Evolutionary conservation across 331 rosid species (phyloP), one percentile per base, ranked within the genome.

Genomic region (Acacia pycnantha): DNA sequence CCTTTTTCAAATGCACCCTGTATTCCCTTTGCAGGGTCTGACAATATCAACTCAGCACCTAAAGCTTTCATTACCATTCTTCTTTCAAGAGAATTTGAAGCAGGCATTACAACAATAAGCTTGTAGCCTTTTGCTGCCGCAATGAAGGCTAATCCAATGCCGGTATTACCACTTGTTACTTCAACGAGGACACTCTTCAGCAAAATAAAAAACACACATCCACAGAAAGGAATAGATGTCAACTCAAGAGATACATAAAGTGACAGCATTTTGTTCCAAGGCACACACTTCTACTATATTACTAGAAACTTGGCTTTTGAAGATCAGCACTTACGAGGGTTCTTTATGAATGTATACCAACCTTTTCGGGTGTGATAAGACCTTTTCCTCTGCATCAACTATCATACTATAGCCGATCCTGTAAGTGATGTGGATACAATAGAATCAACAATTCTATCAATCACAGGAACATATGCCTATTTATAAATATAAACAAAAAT

Each of bases 391-490:
- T 1, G 94, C 97, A 87, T 90, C 97, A 15, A 83, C 70, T 74
- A 91, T 90, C 97, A 90, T 91, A 43, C 94, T 88, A 77, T 82
- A 87, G 8, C 88, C 97, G 78, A 90, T 90, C 88, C 94, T 91
- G 88, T 76, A 84, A 35, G 56, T 59, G 47, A 77, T 27, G 81
- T 62, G 27, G 18, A 40, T 7, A 64, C 24, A 19, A 40, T 87
- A 72, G 76, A 85, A 10, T 53, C 43, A 56, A 50, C 15, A 0
- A 58, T 66, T 19, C 37, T 26, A 80, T 59, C 53, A 43, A 77
- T 37, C 50, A 31, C 58, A 73, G 33, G 72, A 54, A 24, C 33
- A 47, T 47, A 66, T 61, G 5, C 70, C 18, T 51, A 61, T 46
- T 44, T 14, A 64, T 64, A 29, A 64, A 64, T 15, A 44, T 61